Evolutionary conservation across 768 basidiomycete genomes (phyloP).

Genomic region (Saitozyma podzolica): DNA sequence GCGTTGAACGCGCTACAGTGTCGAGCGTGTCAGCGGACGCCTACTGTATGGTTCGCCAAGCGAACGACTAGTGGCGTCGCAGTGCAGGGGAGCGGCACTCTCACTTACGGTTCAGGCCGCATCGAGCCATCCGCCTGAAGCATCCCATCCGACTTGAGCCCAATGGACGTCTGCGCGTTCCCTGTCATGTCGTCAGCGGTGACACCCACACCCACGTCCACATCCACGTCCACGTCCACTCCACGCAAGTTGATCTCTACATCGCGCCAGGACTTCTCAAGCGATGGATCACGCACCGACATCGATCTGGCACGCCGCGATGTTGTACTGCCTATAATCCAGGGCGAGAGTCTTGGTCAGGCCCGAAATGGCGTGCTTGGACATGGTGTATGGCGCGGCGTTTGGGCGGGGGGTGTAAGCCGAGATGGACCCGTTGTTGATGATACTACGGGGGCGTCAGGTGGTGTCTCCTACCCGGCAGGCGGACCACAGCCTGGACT

Average conservation of each 20-base stretch:
- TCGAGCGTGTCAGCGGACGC: too few species aligned
- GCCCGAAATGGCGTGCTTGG: conserved; percentile 76
- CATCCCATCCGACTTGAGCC: too few species aligned
- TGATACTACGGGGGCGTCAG: too few species aligned
- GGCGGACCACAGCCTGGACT: too few species aligned
- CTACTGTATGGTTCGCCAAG: too few species aligned
- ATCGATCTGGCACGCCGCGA: conserved; percentile 61
- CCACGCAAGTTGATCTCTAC: conserved; percentile 1
- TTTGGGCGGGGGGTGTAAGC: conserved; percentile 40
- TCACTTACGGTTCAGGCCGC: conserved; percentile 8
- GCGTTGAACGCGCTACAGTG: conserved; percentile 42
- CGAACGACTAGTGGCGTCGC: conserved; percentile 3
- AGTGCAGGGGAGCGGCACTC: neutral
- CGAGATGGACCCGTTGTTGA: conserved; percentile 4
- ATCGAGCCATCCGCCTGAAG: neutral
- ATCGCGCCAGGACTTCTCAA: conserved; percentile 2
- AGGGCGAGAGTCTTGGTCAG: conserved; percentile 42
- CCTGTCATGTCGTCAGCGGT: too few species aligned
- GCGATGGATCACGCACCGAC: conserved; percentile 59
- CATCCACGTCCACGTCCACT: neutral
- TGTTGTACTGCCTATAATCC: too few species aligned
- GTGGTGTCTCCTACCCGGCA: too few species aligned
- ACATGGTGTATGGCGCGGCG: conserved; percentile 63
- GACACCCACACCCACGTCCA: too few species aligned
- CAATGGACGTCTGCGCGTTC: too few species aligned